phyloP scores from a whole-genome alignment of 2,329 filamentous ascomycete genomes.

The Phialophora verrucosa region DNA sequence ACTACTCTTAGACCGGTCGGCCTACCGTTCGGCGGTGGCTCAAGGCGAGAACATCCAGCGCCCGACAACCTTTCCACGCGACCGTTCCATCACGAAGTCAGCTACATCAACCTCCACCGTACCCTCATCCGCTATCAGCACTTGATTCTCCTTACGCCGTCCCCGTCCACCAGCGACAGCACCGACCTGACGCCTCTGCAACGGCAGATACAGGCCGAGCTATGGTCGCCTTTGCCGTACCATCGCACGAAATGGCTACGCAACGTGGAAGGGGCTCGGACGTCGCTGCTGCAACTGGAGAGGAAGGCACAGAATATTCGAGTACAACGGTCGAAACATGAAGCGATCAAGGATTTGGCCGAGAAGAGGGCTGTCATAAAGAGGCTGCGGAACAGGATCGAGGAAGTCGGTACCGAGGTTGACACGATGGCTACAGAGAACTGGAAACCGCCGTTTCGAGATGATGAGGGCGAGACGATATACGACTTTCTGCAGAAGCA shows the following conservation, averaged over 20 bases:
- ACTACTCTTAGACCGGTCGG: conserved; percentile 29
- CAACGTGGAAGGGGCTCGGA: conserved; percentile 55
- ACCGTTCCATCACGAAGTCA: conserved; percentile 36
- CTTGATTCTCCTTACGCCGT: conserved; percentile 45
- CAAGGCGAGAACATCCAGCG: conserved; percentile 18
- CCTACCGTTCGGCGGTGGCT: conserved; percentile 28
- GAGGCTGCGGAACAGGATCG: conserved; percentile 33
- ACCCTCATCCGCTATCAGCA: conserved; percentile 53
- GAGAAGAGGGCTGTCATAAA: conserved; percentile 44
- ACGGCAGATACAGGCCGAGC: conserved; percentile 37
- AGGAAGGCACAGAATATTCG: conserved; percentile 49
- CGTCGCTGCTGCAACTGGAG: conserved; percentile 50
- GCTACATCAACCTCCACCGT: conserved; percentile 49
- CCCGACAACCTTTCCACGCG: conserved; percentile 17
- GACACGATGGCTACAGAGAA: conserved; percentile 27
- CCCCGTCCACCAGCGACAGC: conserved; percentile 27
- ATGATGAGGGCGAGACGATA: conserved; percentile 34
- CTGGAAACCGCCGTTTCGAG: conserved; percentile 21
- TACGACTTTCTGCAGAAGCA: conserved; percentile 34
- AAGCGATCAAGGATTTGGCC: conserved; percentile 48
- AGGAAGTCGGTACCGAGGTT: conserved; percentile 37
- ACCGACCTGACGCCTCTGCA: conserved; percentile 44
- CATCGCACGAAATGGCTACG: conserved; percentile 49
- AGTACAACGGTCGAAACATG: conserved; percentile 47
- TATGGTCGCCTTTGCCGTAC: conserved; percentile 48